Conservation (phyloP, 1,139 yeast genomes). For the Taiozyma onychis region DNA sequence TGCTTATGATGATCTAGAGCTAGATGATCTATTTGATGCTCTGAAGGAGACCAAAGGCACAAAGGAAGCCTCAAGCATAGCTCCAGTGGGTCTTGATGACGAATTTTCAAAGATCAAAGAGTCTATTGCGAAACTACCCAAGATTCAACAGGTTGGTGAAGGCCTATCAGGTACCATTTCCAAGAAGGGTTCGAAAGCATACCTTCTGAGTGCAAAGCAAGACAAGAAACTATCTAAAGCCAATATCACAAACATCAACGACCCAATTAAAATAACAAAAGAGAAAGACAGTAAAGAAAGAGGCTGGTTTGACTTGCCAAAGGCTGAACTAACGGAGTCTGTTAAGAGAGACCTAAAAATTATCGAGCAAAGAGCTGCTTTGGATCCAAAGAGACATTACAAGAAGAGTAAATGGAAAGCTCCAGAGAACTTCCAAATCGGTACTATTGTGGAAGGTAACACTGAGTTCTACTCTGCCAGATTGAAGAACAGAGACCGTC, state of each 20-base stretch:
- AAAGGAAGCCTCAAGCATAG: background rate
- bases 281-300: conserved; percentile 26
- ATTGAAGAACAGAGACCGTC: conserved; percentile 64
- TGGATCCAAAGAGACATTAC: conserved; percentile 94
- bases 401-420: conserved; percentile 78
- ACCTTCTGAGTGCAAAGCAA: conserved; percentile 15
- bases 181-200: conserved; percentile 5
- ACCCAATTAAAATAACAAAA: conserved; percentile 14
- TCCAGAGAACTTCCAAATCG: conserved; percentile 83
- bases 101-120: conserved; percentile 17
- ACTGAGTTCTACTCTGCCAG: conserved; percentile 75
- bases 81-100: conserved; percentile 13
- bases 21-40: conserved; percentile 34
- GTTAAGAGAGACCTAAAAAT: conserved; percentile 73
- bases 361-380: conserved; percentile 79
- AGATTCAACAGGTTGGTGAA: conserved; percentile 11
- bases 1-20: conserved; percentile 12
- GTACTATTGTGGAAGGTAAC: conserved; percentile 80
- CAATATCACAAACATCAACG: conserved; percentile 17
- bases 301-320: conserved; percentile 82
- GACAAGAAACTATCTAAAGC: conserved; percentile 7
- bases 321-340: conserved; percentile 65
- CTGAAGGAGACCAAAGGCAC: conserved; percentile 20
- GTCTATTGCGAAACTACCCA: conserved; percentile 21
- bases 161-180: conserved; percentile 5